Conservation (phyloP, 2,329 filamentous ascomycete species). For the Trichoderma simmonsii region DNA sequence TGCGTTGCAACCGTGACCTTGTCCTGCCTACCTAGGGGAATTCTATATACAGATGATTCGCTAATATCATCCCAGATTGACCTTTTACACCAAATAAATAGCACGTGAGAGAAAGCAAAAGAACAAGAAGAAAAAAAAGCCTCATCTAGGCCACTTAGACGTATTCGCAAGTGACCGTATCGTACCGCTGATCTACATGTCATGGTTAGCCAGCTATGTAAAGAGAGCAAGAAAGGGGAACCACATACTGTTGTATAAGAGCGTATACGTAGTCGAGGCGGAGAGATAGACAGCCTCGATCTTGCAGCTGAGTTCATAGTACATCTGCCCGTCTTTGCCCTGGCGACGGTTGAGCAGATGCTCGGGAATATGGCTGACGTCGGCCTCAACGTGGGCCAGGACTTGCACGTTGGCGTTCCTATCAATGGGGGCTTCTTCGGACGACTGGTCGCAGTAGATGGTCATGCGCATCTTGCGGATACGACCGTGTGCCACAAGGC, state of each 20-base stretch:
- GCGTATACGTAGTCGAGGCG: slow-evolving; percentile 42
- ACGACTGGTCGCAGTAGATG: slow-evolving; percentile 36
- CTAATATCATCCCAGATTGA: not conserved
- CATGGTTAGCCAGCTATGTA: slow-evolving; percentile 13
- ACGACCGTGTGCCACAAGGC: slow-evolving; percentile 33
- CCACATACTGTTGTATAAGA: slow-evolving; percentile 41
- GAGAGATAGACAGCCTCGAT: slow-evolving; percentile 43
- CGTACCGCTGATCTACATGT: slow-evolving; percentile 37
- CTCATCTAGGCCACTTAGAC: slow-evolving; percentile 28
- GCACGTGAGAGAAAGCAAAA: not conserved
- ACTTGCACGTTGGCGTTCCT: slow-evolving; percentile 37
- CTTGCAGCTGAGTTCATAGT: slow-evolving; percentile 39
- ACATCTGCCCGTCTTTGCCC: slow-evolving; percentile 38
- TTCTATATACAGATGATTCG: slow-evolving; percentile 11
- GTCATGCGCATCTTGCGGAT: slow-evolving; percentile 35
- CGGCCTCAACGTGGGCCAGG: slow-evolving; percentile 39
- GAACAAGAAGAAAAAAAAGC: not conserved
- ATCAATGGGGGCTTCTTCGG: slow-evolving; percentile 34
- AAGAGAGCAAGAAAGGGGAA: not conserved
- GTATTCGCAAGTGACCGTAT: slow-evolving; percentile 43
- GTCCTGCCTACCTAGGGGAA: not conserved
- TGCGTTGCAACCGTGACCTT: not conserved
- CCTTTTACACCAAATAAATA: not conserved
- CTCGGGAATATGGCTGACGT: slow-evolving; percentile 42
- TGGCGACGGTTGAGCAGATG: slow-evolving; percentile 30